Conservation (phyloP, 306 rosid genomes). For the Begonia loranthoides region DNA sequence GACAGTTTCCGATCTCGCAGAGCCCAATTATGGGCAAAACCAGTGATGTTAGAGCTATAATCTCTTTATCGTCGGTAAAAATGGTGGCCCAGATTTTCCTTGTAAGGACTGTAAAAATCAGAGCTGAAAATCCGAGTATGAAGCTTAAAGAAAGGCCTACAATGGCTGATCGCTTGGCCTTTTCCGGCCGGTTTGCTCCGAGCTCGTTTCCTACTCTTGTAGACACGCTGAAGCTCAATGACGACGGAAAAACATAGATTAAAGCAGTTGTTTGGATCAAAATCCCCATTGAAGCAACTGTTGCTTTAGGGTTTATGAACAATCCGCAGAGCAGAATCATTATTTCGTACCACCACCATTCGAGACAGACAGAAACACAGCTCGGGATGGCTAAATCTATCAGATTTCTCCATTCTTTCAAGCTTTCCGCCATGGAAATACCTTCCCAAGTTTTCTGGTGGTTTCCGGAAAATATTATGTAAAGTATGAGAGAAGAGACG, state of each 20-base stretch:
- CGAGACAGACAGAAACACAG: constrained; percentile 82
- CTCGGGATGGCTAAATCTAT: constrained; percentile 66
- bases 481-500: constrained; percentile 40
- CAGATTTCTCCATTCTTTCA: constrained; percentile 44
- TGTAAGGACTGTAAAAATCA: constrained; percentile 42
- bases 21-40: constrained; percentile 84
- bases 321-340: constrained; percentile 78
- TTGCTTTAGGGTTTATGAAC: constrained; percentile 42
- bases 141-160: constrained; percentile 63
- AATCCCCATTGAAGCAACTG: constrained; percentile 92
- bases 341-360: constrained; percentile 99
- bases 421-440: constrained; percentile 33
- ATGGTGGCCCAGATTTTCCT: constrained; percentile 70
- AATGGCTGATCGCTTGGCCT: constrained; percentile 55
- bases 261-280: constrained; percentile 75
- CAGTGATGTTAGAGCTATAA: constrained; percentile 41
- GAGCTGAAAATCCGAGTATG: constrained; percentile 41
- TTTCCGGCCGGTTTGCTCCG: constrained; percentile 55
- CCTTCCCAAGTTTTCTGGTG: constrained; percentile 63
- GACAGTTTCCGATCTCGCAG: constrained; percentile 88
- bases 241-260: constrained; percentile 77
- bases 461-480: constrained; percentile 34
- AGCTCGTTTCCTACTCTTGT: constrained; percentile 77
- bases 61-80: constrained; percentile 60
- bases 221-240: constrained; percentile 75